These are phyloP conservation scores for Acaromyces ingoldii DNA, from an alignment of 1,284 basidiomycete genomes.

Conservation along the genomic window DNA sequence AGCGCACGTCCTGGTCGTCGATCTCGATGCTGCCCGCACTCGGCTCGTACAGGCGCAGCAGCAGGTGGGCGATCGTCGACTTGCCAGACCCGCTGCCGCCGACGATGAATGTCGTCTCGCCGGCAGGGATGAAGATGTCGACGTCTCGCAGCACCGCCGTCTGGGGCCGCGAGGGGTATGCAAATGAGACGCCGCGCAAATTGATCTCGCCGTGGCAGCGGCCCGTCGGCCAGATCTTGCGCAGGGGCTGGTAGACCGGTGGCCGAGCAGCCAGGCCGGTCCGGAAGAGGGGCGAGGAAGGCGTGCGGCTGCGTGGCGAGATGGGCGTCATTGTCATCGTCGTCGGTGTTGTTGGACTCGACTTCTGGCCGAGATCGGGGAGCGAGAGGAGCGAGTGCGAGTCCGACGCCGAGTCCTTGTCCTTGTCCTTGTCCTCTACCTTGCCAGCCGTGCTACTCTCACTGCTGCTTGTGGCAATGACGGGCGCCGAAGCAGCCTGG, in stretches of 20 bases:
- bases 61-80: constrained; percentile 77
- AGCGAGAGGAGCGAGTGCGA: too few species aligned
- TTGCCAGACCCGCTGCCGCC: constrained; percentile 88
- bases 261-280: neutral
- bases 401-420: constrained; percentile 15
- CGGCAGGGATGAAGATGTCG: constrained; percentile 67
- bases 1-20: constrained; percentile 71
- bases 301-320: too few species aligned
- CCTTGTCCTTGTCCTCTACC: too few species aligned
- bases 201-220: constrained; percentile 66
- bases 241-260: constrained; percentile 9
- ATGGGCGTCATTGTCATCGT: too few species aligned
- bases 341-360: too few species aligned
- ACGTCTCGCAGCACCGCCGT: constrained; percentile 62
- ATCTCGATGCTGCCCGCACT: constrained; percentile 60
- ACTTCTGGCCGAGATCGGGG: too few species aligned
- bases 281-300: too few species aligned
- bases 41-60: constrained; percentile 69
- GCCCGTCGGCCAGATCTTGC: constrained; percentile 20
- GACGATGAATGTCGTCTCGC: constrained; percentile 86
- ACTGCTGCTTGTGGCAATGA: too few species aligned
- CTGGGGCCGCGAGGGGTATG: constrained; percentile 76
- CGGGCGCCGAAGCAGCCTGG: too few species aligned
- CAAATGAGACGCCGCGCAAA: constrained; percentile 70
- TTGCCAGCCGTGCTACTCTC: too few species aligned